Conservation (phyloP, 2,329 filamentous ascomycete genomes). For the Alternaria novae-zelandiae region DNA sequence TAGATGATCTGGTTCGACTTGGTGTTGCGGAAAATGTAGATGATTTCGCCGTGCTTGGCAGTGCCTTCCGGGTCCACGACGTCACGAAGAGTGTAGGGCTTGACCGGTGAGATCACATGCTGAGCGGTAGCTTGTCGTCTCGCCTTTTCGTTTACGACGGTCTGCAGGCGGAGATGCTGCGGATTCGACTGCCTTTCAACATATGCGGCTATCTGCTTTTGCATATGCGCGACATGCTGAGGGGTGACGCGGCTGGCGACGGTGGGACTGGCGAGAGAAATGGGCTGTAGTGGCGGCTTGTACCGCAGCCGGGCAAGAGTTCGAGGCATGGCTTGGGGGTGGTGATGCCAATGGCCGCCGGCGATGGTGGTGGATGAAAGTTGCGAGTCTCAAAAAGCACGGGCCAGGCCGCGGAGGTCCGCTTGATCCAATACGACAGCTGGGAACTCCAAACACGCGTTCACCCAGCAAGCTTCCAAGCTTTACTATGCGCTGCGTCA, state of each 20-base stretch:
- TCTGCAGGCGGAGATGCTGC: slow-evolving; percentile 27
- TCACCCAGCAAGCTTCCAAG: slow-evolving; percentile 2
- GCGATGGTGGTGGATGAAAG: slow-evolving; percentile 8
- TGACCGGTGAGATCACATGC: slow-evolving; percentile 18
- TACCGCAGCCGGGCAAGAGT: slow-evolving; percentile 36
- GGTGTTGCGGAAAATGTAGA: slow-evolving; percentile 68
- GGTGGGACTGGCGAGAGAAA: slow-evolving; percentile 20
- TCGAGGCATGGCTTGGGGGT: slow-evolving; percentile 38
- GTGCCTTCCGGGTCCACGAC: slow-evolving; percentile 37
- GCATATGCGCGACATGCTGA: slow-evolving; percentile 2
- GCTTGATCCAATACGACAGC: slow-evolving; percentile 26
- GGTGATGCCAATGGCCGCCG: slow-evolving; percentile 10
- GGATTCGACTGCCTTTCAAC: slow-evolving; percentile 37
- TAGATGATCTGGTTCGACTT: slow-evolving; percentile 70
- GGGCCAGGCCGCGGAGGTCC: slow-evolving; percentile 16
- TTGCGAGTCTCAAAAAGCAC: slow-evolving; percentile 15
- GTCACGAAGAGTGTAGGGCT: slow-evolving; percentile 50
- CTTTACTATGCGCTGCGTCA: slow-evolving; percentile 20
- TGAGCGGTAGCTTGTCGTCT: slow-evolving; percentile 27
- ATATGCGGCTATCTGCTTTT: slow-evolving; percentile 21
- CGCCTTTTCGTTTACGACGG: slow-evolving; percentile 33
- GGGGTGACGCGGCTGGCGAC: slow-evolving; percentile 3
- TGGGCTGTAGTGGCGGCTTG: slow-evolving; percentile 23
- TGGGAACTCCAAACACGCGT: slow-evolving; percentile 9
- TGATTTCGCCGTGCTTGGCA: slow-evolving; percentile 60